A percentile compares a stretch with the other conserved stretches of the same genome.
Conservation (phyloP, 2,329 filamentous ascomycete genomes). For the Penicillium sp. region DNA sequence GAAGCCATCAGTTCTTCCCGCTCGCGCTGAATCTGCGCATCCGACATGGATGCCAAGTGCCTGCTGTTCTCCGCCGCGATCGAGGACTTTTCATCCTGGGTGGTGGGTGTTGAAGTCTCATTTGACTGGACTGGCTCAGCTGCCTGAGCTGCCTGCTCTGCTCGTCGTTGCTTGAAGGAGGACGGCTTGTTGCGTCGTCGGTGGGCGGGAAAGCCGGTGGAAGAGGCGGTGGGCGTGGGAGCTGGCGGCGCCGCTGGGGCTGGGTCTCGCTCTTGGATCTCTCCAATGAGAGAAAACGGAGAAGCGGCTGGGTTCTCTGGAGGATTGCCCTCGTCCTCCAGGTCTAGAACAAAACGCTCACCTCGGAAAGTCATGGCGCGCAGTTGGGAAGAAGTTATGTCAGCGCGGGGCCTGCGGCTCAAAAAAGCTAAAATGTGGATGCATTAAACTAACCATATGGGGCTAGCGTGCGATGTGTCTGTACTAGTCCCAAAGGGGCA, state of each 20-base stretch:
- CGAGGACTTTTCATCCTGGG: conserved; percentile 60
- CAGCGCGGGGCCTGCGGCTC: conserved; percentile 38
- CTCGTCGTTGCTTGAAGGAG: conserved; percentile 73
- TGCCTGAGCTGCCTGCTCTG: conserved; percentile 28
- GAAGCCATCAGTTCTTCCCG: conserved; percentile 76
- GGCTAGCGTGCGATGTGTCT: conserved; percentile 24
- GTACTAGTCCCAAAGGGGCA: conserved; percentile 18
- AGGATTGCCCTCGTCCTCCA: conserved; percentile 49
- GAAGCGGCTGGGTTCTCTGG: conserved; percentile 19
- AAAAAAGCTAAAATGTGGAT: conserved; percentile 37
- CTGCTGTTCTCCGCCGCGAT: conserved; percentile 84
- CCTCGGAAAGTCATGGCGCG: conserved; percentile 54
- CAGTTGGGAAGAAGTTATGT: conserved; percentile 23
- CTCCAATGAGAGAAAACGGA: conserved; percentile 58
- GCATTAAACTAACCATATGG: conserved; percentile 13
- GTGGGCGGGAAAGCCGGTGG: conserved; percentile 84
- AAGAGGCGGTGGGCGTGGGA: conserved; percentile 52
- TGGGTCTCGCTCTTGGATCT: conserved; percentile 75
- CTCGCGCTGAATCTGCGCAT: conserved; percentile 77
- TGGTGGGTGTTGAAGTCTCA: conserved; percentile 5
- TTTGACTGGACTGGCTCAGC: conserved; percentile 6
- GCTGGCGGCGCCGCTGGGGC: conserved; percentile 42
- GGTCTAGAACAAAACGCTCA: conserved; percentile 61
- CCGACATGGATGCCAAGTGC: conserved; percentile 74
- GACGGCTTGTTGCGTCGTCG: conserved; percentile 74